Conservation (phyloP, 371 early-diverging fungal genomes). For the Lichtheimia ramosa region DNA sequence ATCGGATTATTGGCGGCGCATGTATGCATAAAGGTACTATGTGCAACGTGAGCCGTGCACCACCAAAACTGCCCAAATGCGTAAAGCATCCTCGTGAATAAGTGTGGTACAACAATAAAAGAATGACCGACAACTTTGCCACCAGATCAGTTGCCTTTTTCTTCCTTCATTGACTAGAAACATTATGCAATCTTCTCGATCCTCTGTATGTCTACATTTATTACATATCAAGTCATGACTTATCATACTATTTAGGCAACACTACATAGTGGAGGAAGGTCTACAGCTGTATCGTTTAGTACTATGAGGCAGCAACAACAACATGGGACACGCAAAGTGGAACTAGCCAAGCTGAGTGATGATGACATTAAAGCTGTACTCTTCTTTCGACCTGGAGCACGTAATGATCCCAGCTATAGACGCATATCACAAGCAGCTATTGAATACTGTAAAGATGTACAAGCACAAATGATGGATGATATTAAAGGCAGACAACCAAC, state of each 20-base stretch:
- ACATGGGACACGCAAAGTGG: background rate
- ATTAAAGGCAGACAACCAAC: background rate
- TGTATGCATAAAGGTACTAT: no score
- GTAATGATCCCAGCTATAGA: constrained; percentile 11
- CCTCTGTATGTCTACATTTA: background rate
- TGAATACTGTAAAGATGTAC: constrained; percentile 7
- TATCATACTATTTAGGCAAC: no score
- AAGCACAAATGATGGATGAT: constrained; percentile 8
- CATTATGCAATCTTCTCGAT: background rate
- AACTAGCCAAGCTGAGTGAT: background rate
- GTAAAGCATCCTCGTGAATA: no score
- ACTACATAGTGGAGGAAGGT: background rate
- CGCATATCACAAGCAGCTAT: constrained; percentile 6
- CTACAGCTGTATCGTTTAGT: background rate
- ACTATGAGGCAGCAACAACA: background rate
- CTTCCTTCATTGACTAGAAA: background rate
- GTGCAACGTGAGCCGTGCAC: no score
- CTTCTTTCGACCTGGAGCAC: constrained; percentile 13
- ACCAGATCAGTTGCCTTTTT: constrained; percentile 9
- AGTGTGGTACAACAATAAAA: no score
- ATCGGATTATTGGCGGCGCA: no score
- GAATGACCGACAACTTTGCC: constrained; percentile 5
- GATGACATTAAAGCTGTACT: constrained; percentile 6
- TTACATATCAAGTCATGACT: background rate
- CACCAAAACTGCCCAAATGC: no score